These are phyloP conservation scores for Serpula lacrymans DNA, from an alignment of 768 basidiomycete genomes.

Conservation along the genomic window DNA sequence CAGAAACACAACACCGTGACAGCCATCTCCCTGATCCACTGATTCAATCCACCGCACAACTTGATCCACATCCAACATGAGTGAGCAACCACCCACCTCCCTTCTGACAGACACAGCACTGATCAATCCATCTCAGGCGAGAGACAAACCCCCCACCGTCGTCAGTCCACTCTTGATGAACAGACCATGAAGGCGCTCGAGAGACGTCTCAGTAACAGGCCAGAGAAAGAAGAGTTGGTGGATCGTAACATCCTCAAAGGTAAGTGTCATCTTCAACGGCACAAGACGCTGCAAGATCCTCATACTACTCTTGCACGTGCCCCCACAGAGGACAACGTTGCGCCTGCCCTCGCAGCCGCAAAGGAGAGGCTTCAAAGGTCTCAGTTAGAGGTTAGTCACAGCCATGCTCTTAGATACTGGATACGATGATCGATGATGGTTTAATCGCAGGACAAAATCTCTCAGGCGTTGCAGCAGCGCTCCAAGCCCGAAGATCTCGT, in stretches of 20 bases:
- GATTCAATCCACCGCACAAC: not conserved
- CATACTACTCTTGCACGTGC: not conserved
- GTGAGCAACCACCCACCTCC: conserved; percentile 1
- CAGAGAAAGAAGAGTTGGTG: conserved; percentile 59
- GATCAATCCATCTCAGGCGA: not conserved
- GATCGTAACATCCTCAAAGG: conserved; percentile 73
- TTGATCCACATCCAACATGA: not conserved
- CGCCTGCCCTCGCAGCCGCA: conserved; percentile 58
- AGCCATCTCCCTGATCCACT: no score
- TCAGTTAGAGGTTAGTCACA: conserved; percentile 52
- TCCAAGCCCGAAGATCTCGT: conserved; percentile 62
- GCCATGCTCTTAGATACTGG: not conserved
- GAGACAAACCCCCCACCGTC: conserved; percentile 6
- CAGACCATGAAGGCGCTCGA: conserved; percentile 46
- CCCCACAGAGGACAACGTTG: conserved; percentile 55
- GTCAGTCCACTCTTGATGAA: conserved; percentile 24
- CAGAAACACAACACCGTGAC: no score
- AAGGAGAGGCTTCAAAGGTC: conserved; percentile 57
- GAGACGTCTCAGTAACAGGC: conserved; percentile 48
- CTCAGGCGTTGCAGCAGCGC: conserved; percentile 53
- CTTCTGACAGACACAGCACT: not conserved
- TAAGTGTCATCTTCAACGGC: conserved; percentile 16
- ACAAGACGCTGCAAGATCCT: not conserved
- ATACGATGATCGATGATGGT: not conserved
- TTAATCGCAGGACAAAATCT: conserved; percentile 53